Evolutionary conservation across 257 asterid species (phyloP).

Genomic region (Mitragyna speciosa): DNA sequence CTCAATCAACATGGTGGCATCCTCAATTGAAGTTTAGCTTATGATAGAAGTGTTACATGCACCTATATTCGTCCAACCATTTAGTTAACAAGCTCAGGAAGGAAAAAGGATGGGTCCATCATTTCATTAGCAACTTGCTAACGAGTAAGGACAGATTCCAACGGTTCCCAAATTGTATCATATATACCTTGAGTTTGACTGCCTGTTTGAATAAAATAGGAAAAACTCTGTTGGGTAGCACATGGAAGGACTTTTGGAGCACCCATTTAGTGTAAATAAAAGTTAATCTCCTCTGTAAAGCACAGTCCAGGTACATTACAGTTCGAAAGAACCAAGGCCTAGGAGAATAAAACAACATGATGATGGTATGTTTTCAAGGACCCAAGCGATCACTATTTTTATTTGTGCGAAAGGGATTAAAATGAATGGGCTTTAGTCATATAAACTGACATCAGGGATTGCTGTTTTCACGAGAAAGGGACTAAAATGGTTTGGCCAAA

Average conservation of each 20-base stretch:
- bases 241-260: conserved; percentile 30
- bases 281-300: conserved; percentile 26
- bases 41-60: not conserved
- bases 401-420: not conserved
- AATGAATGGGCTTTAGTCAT: not conserved
- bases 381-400: not conserved
- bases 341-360: not conserved
- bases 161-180: not conserved
- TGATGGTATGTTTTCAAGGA: not conserved
- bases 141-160: too few species aligned
- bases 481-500: not conserved
- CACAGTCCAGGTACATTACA: conserved; percentile 12
- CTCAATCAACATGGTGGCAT: not conserved
- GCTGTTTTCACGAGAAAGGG: not conserved
- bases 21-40: not conserved
- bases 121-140: not conserved
- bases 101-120: conserved; percentile 2
- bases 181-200: conserved; percentile 5
- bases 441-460: not conserved
- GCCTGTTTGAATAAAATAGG: conserved; percentile 2
- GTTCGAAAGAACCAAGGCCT: conserved; percentile 3
- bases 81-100: conserved; percentile 3
- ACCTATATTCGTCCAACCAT: not conserved
- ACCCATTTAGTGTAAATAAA: not conserved
- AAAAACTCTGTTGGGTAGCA: conserved; percentile 27